Base-by-base conservation (phyloP, 1,139 yeast species). In the Magnusiomyces fungicola region DNA sequence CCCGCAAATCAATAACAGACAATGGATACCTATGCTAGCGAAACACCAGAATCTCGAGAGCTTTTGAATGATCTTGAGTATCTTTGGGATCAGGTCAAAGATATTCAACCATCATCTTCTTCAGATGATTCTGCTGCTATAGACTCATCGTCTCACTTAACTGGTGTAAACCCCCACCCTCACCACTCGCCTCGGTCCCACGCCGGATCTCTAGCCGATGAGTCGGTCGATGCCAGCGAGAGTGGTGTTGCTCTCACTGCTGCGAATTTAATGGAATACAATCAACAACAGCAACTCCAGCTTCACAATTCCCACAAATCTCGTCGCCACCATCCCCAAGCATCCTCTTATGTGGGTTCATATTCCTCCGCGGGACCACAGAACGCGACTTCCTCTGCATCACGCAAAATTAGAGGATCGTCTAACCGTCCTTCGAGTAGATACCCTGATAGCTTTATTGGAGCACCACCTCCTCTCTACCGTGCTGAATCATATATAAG, bases 71-170 rank as follows among this genome's bases (percentile, higher is more conserved):
- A 83, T 58, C 70, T 84, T 58, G 88, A 83, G 59, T 79, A 75
- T 57, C 68, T 83, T 41, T 84, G 92, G 90, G 83, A 80, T 60
- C 89, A 82, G 61, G 79, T 84, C 49, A 81, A 79, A 59, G 83
- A 80, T 61, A 60, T 79, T 37, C 47, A 50, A 12, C 48, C 53
- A 1, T 29, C 45, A 5, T 34, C 47, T n/a, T 49, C 51, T 12
- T 44, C 48, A 37, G 29, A 29, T 29, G 44, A 41, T 36, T 41
- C 44, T 6, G 34, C 22, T 23, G 19, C 30, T 24, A 23, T 18
- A 22, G 22, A 10, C 10, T 22, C 39, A 22, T 14, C 19, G 14
- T 25, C 27, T 21, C 19, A 25, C n/a, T 14, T 18, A 25, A 19
- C 41, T 3, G 10, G 22, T 24, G 9, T 9, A 12, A 14, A 14